Evolutionary conservation across 108 stramenopile species (phyloP).

Genomic region (Nitzschia inconspicua): DNA sequence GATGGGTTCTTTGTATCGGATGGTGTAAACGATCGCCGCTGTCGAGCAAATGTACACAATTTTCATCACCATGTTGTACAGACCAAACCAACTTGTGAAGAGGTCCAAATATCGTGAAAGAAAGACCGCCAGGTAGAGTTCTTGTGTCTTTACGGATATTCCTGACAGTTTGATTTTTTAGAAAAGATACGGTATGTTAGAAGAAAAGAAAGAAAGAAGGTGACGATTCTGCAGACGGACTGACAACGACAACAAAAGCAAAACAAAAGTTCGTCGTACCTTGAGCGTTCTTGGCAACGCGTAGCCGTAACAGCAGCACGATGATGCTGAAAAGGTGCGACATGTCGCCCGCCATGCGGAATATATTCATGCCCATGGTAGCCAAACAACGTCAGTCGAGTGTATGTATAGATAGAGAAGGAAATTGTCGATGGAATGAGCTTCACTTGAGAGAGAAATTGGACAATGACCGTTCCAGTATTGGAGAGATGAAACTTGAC

Average conservation of each 20-base stretch:
- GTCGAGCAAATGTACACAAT: slow-evolving; percentile 94
- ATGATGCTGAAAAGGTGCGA: slow-evolving; percentile 96
- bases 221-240: background rate
- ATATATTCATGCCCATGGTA: slow-evolving; percentile 76
- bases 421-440: background rate
- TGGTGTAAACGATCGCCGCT: slow-evolving; percentile 91
- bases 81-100: slow-evolving; percentile 86
- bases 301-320: slow-evolving; percentile 92
- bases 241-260: background rate
- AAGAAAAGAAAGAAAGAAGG: background rate
- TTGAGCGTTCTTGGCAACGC: slow-evolving; percentile 92
- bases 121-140: slow-evolving; percentile 97
- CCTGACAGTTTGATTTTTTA: slow-evolving; percentile 36
- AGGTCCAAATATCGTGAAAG: slow-evolving; percentile 89
- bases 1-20: slow-evolving; percentile 87
- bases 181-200: background rate
- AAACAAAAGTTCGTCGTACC: slow-evolving; percentile 39
- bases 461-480: too few species aligned
- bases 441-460: too few species aligned
- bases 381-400: too few species aligned
- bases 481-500: too few species aligned
- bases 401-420: too few species aligned
- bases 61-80: slow-evolving; percentile 98
- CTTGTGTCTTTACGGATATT: slow-evolving; percentile 97
- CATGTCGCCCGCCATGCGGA: slow-evolving; percentile 98